Evolutionary conservation across 371 early-diverging fungal species (phyloP), one percentile per base, ranked within the genome.

Genomic region (Haplosporangium sp.): DNA sequence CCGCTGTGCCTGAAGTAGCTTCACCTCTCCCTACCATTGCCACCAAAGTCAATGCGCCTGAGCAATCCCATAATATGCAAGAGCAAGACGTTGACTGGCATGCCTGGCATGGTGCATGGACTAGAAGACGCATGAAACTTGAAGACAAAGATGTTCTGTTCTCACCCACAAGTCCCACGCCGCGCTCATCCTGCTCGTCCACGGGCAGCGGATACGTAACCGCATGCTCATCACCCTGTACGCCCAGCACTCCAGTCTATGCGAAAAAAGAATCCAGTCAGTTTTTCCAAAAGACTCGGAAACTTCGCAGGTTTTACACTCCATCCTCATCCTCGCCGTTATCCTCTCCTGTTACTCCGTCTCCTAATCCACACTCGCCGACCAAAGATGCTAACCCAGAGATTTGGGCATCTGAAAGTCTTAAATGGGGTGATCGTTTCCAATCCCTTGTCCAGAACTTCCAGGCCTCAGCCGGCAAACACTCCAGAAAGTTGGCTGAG

Each of bases 381-480:
- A 66, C 57, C 51, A 69, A 66, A 52, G 67, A 69, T 50, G 67
- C 57, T 7, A 56, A 69, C 45, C 69, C 75, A 0, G 62, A 69
- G 47, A 59, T 59, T 11, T 70, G 70, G 70, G 67, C 65, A 38
- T 51, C 43, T 9, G 67, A 74, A 13, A 67, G 67, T 29, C 67
- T 51, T 16, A 76, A 76, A 37, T 76, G 77, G 77, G 70, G 70
- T 6, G 77, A 76, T 62, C 77, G 71, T 11, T 64, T 76, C 55
- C 77, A 76, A 29, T 40, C 42, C 14, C 60, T 76, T 20, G 42
- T 76, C 14, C 67, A 57, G 36, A 76, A 63, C 43, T 71, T 76
- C 37, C 77, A 70, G 9, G 45, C 62, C 18, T 46, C 77, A 9
- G 67, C 63, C n/a, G 71, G 64, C 6, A 71, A 60, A 57, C 67